Base-by-base conservation (phyloP, 108 stramenopile species). In the Cylindrotheca closterium region DNA sequence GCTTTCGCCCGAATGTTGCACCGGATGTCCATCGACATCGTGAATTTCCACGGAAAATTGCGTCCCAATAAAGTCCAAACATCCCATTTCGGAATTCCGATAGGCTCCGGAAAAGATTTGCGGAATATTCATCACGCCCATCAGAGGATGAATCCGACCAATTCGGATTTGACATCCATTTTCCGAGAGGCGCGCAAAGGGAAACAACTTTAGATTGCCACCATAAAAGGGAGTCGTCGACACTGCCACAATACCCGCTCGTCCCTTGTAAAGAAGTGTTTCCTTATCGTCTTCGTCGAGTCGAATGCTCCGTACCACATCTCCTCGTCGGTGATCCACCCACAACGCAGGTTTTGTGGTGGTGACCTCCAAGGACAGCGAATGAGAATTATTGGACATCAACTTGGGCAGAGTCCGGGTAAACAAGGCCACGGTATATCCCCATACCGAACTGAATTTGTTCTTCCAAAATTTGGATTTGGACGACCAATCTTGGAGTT, bases 321-420 rank as follows among this genome's bases (percentile, higher is more conserved):
- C 88, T 23, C 85, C 88, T 54, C 88, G 71, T 19, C 88, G 80
- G 75, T 84, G 85, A 76, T 90, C 88, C 15, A 90, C 67, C 83
- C 83, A 90, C 29, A 75, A 32, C 18, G 81, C 69, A 3, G 81
- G 67, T 55, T 77, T 60, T 30, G 31, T 34, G 4, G 84, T 79
- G 0, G 79, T 68, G 2, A 90, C 55, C 46, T 68, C 46, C 1
- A 86, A 82, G 28, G 63, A 63, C 25, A 84, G 64, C 4, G 71
- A 51, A 47, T 84, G 83, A 28, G 69, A 69, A 19, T 78, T 64
- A 45, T 68, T 54, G 24, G 47, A 7, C 1, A 86, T 24, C 30
- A 76, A 75, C 47, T 80, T 71, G 2, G 88, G 88, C 55, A 90
- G 47, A 10, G 85, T 90, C 57, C 67, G 64, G 4, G 75, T 68